Evolutionary conservation across 2,329 filamentous ascomycete genomes (phyloP).

Genomic region (Karstenula rhodostoma): DNA sequence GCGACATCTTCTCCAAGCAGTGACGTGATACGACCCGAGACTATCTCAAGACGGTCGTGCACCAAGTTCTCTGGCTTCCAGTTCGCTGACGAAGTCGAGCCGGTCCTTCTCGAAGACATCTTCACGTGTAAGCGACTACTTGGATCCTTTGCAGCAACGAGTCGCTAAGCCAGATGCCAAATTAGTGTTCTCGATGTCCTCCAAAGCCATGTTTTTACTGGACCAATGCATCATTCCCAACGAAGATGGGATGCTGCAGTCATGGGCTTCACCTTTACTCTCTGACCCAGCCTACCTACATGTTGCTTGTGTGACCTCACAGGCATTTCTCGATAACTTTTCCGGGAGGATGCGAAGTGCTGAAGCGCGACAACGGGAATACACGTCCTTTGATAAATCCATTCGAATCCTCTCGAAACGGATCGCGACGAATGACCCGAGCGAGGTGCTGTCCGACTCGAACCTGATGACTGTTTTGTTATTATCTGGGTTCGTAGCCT

Average conservation of each 20-base stretch:
- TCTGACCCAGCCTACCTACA: conserved; percentile 3
- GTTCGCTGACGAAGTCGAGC: conserved; percentile 1
- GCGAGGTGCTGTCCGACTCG: background rate
- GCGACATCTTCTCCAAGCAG: background rate
- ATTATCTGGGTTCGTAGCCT: conserved; percentile 2
- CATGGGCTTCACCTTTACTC: background rate
- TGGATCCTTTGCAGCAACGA: background rate
- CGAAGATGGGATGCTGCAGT: background rate
- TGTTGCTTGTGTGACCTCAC: background rate
- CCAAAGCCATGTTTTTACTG: conserved; percentile 2
- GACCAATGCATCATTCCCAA: conserved; percentile 7
- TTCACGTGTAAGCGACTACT: background rate
- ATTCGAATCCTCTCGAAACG: background rate
- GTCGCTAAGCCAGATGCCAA: background rate
- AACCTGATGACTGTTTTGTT: conserved; percentile 3
- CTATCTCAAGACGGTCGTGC: background rate
- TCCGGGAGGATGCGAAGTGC: background rate
- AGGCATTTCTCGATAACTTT: background rate
- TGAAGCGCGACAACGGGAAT: background rate
- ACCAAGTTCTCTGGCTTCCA: conserved; percentile 4
- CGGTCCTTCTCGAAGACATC: background rate
- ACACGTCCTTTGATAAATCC: conserved; percentile 1
- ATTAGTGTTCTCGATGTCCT: background rate
- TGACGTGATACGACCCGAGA: too few species aligned
- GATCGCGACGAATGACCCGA: background rate